Conservation (phyloP, 1,139 yeast genomes). For the Komagataea norvegica region DNA sequence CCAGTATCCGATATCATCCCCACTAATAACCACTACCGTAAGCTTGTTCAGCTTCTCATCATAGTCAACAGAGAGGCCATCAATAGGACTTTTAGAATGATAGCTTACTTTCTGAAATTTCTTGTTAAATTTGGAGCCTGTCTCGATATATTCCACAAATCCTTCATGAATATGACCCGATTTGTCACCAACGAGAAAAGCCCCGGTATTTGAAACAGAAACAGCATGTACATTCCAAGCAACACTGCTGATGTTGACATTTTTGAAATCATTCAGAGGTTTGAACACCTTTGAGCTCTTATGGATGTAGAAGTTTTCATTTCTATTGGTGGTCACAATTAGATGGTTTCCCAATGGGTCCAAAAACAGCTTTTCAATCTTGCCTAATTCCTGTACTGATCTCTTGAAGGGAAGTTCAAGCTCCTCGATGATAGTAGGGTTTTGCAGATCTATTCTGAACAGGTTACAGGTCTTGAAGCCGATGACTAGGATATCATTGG, state of each 20-base stretch:
- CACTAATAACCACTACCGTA: constrained; percentile 33
- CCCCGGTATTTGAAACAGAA: constrained; percentile 37
- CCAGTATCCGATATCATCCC: constrained; percentile 41
- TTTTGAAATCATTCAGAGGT: constrained; percentile 38
- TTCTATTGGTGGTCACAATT: constrained; percentile 39
- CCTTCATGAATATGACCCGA: constrained; percentile 45
- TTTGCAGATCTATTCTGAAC: constrained; percentile 48
- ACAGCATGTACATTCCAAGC: constrained; percentile 40
- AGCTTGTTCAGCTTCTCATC: constrained; percentile 20
- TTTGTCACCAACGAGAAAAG: constrained; percentile 44
- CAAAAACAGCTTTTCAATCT: constrained; percentile 37
- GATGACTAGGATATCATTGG: constrained; percentile 44
- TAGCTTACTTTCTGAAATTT: constrained; percentile 38
- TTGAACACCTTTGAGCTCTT: constrained; percentile 34
- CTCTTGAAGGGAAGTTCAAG: constrained; percentile 28
- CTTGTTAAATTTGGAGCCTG: constrained; percentile 37
- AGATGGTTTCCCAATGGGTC: constrained; percentile 49
- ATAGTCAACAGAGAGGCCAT: constrained; percentile 31
- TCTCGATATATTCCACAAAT: constrained; percentile 35
- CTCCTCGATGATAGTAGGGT: constrained; percentile 46
- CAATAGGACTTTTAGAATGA: constrained; percentile 36
- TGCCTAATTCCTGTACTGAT: constrained; percentile 23
- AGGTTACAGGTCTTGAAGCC: constrained; percentile 42
- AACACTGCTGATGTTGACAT: constrained; percentile 36
- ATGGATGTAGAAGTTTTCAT: constrained; percentile 44